Conservation (phyloP, 2,329 filamentous ascomycete species). For the Orbilia javanica region DNA sequence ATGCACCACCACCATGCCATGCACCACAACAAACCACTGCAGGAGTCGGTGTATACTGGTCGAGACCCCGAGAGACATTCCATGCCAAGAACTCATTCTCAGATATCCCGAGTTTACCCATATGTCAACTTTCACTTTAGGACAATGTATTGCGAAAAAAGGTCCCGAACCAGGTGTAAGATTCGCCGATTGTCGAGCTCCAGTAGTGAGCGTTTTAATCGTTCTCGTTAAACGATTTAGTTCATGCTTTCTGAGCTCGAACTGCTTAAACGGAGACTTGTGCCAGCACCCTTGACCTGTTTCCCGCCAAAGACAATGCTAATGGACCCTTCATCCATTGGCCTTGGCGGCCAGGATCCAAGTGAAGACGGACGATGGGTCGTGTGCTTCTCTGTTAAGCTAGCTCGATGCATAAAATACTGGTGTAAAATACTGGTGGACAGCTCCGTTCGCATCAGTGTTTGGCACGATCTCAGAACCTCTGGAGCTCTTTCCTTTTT, state of each 20-base stretch:
- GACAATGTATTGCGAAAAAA: constrained; percentile 53
- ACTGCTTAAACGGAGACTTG: constrained; percentile 58
- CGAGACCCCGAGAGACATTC: constrained; percentile 25
- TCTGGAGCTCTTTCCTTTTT: constrained; percentile 56
- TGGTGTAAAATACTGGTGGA: constrained; percentile 29
- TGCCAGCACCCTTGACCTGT: constrained; percentile 36
- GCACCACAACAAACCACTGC: neutral
- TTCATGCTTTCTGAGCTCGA: constrained; percentile 33
- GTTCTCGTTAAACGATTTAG: constrained; percentile 12
- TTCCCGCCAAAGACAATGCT: constrained; percentile 49
- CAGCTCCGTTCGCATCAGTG: constrained; percentile 38
- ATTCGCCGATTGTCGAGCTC: constrained; percentile 50
- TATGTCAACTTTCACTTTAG: constrained; percentile 39
- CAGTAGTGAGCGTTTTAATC: constrained; percentile 45
- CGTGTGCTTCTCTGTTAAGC: constrained; percentile 30
- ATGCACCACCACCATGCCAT: neutral
- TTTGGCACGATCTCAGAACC: constrained; percentile 36
- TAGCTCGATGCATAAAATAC: constrained; percentile 34
- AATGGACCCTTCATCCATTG: constrained; percentile 4
- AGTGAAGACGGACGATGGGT: constrained; percentile 25
- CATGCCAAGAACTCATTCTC: constrained; percentile 31
- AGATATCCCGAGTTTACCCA: constrained; percentile 26
- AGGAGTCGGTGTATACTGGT: neutral
- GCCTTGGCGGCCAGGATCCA: constrained; percentile 42
- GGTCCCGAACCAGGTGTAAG: constrained; percentile 23